Conservation (phyloP, 306 rosid genomes). For the Canavalia gladiata region DNA sequence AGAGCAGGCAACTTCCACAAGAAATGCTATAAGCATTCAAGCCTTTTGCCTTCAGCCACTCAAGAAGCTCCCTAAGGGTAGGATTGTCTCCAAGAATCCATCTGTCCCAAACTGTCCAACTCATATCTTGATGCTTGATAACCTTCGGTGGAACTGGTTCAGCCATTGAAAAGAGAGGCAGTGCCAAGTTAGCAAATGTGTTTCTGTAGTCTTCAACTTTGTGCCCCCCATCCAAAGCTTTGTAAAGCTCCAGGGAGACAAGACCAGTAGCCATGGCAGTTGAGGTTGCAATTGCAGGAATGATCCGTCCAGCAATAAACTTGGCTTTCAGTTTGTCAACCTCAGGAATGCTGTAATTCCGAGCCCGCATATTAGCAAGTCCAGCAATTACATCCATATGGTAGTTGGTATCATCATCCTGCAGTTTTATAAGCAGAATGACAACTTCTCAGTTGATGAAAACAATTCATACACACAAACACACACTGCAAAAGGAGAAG, state of each 20-base stretch:
- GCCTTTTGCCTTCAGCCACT: slow-evolving; percentile 83
- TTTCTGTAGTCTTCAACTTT: slow-evolving; percentile 87
- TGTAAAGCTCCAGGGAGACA: slow-evolving; percentile 94
- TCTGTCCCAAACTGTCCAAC: slow-evolving; percentile 99
- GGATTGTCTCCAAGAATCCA: slow-evolving; percentile 83
- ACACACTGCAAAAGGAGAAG: not conserved
- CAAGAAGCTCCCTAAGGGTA: slow-evolving; percentile 76
- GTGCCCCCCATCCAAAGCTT: slow-evolving; percentile 83
- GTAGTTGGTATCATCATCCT: slow-evolving; percentile 92
- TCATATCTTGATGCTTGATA: slow-evolving; percentile 75
- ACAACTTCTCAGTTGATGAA: not conserved
- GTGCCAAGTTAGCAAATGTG: slow-evolving; percentile 88
- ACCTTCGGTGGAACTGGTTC: slow-evolving; percentile 95
- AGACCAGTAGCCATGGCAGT: slow-evolving; percentile 98
- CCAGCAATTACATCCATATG: slow-evolving; percentile 93
- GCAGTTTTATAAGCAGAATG: slow-evolving; percentile 42
- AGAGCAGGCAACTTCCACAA: slow-evolving; percentile 83
- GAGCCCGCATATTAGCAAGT: slow-evolving; percentile 94
- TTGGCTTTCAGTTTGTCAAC: slow-evolving; percentile 94
- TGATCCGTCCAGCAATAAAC: slow-evolving; percentile 92
- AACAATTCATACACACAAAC: not conserved
- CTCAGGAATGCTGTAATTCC: slow-evolving; percentile 89
- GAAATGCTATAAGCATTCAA: slow-evolving; percentile 85
- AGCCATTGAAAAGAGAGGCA: slow-evolving; percentile 90
- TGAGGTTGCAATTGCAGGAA: slow-evolving; percentile 96